phyloP scores from a whole-genome alignment of 2,329 filamentous ascomycete genomes.

The Clarireedia monteithiana region DNA sequence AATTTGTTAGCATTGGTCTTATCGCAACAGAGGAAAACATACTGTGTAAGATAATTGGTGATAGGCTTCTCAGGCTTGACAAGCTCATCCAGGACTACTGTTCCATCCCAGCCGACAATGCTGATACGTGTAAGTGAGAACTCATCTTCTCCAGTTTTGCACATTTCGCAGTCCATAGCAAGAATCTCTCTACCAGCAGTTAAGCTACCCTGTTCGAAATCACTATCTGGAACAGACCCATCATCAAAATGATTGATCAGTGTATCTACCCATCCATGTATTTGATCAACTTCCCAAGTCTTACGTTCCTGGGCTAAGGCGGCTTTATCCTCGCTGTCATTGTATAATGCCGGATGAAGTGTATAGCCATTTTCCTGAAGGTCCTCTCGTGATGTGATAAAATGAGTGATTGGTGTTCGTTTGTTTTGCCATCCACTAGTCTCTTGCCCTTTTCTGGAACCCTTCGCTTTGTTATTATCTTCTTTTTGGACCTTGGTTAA shows the following conservation, averaged over 20 bases:
- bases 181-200: constrained; percentile 74
- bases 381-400: constrained; percentile 64
- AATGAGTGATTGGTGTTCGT: constrained; percentile 74
- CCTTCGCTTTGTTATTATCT: constrained; percentile 38
- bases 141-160: constrained; percentile 70
- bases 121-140: constrained; percentile 86
- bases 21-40: constrained; percentile 13
- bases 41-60: constrained; percentile 79
- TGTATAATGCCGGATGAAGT: constrained; percentile 70
- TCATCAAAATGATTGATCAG: constrained; percentile 58
- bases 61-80: constrained; percentile 88
- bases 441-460: constrained; percentile 53
- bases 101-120: constrained; percentile 77
- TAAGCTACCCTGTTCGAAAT: constrained; percentile 73
- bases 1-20: constrained; percentile 14
- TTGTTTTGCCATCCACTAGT: constrained; percentile 63
- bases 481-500: constrained; percentile 59
- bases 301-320: constrained; percentile 46
- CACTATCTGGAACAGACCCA: constrained; percentile 56
- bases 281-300: constrained; percentile 37
- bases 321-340: constrained; percentile 44
- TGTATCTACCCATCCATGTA: constrained; percentile 78
- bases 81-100: constrained; percentile 76
- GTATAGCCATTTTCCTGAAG: constrained; percentile 77
- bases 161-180: constrained; percentile 96